A percentile compares a stretch with the other conserved stretches of the same genome.
Evolutionary conservation across 306 rosid species (phyloP).

Genomic region (Castanea mollissima): DNA sequence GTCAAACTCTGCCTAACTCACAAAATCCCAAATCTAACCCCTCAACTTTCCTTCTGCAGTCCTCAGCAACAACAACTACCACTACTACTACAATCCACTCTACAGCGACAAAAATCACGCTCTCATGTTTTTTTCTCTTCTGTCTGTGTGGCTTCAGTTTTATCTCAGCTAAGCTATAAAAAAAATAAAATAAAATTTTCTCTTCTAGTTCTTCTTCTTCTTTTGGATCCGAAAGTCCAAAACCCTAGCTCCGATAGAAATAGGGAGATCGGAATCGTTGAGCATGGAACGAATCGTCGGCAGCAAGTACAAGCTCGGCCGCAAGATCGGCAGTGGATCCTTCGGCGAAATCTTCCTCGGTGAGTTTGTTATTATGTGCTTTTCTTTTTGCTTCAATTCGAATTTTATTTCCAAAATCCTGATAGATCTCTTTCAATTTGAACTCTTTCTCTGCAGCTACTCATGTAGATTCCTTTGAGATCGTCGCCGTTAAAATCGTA

Average conservation of each 20-base stretch:
- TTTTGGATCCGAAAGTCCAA: slow-evolving; percentile 11
- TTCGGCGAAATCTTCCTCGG: slow-evolving; percentile 96
- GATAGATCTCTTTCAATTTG: slow-evolving; percentile 20
- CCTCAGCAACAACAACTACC: background rate
- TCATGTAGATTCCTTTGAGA: slow-evolving; percentile 84
- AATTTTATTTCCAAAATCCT: slow-evolving; percentile 3
- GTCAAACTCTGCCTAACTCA: background rate
- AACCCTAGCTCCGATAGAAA: slow-evolving; percentile 14
- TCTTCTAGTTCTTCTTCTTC: background rate
- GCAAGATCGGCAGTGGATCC: slow-evolving; percentile 99
- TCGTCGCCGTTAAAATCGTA: slow-evolving; percentile 92
- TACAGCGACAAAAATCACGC: slow-evolving; percentile 1
- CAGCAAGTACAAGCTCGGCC: slow-evolving; percentile 82
- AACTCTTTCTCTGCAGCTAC: slow-evolving; percentile 57
- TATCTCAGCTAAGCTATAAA: background rate
- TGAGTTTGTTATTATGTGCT: slow-evolving; percentile 15
- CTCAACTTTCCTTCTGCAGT: background rate
- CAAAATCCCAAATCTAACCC: slow-evolving; percentile 25
- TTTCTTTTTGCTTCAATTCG: background rate
- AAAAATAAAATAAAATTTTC: background rate
- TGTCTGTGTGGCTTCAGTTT: slow-evolving; percentile 30
- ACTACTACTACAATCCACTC: background rate
- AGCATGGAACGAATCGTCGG: slow-evolving; percentile 86
- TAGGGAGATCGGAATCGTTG: slow-evolving; percentile 30
- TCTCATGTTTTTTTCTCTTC: background rate